Evolutionary conservation across 2,329 filamentous ascomycete species (phyloP), one percentile per base, ranked within the genome.

Genomic region (Trichoderma arundinaceum): DNA sequence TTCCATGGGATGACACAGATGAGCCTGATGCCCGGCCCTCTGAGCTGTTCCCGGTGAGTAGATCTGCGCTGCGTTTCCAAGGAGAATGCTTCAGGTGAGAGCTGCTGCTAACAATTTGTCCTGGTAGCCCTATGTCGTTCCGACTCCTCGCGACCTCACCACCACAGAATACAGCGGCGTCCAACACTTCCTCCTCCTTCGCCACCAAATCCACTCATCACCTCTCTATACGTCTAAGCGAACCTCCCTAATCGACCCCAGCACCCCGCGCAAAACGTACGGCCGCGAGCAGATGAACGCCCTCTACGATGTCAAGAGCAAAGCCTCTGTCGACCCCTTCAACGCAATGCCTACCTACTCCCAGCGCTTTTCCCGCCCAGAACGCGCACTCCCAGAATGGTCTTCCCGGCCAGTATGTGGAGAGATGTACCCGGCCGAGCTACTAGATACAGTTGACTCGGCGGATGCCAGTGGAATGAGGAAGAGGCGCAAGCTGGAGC

Each of bases 231-330:
- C 85, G 7, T 83, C 85, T 64, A 81, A 81, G 53, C 83, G 83
- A 68, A 79, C 79, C 22, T 73, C 75, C 28, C 70, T 74, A 13
- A 72, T 75, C 60, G 81, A 82, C 38, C 78, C 80, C 5, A 75
- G 77, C 5, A 77, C 74, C 13, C 77, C 76, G 38, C 73, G 76
- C 60, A 80, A 77, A 67, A 76, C 72, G 73, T 87, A 88, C 75
- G 84, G 84, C 69, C 84, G 86, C 71, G 80, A 83, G n/a, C 85
- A 88, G 75, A 77, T 83, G 72, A 87, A 87, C 75, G 81, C 82
- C 68, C 82, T 81, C 63, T 88, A 84, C 76, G 83, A 81, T 67
- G 76, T 83, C 70, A 82, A 81, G 73, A 86, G 78, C 76, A 84
- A 83, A 70, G 84, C 84, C 43, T 85, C 82, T 12, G 71, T 84